These are phyloP conservation scores for Aspergillus clavatus DNA, from an alignment of 2,329 filamentous ascomycete genomes.

Conservation along the genomic window DNA sequence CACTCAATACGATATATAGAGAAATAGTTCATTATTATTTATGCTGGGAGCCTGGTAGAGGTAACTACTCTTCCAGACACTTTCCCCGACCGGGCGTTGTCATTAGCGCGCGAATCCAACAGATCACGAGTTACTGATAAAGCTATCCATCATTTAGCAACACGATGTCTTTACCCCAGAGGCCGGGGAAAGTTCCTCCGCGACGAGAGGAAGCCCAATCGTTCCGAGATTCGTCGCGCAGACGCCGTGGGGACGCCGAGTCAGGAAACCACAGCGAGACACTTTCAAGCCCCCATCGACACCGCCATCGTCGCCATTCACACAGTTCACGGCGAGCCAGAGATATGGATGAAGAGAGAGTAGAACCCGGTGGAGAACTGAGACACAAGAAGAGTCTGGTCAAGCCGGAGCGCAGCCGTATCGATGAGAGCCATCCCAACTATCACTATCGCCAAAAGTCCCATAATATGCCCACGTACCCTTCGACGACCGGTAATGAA, in stretches of 20 bases:
- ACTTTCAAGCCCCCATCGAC: constrained; percentile 33
- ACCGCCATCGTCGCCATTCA: constrained; percentile 38
- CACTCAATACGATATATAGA: neutral
- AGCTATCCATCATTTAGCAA: constrained; percentile 7
- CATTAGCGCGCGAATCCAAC: neutral
- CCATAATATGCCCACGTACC: constrained; percentile 82
- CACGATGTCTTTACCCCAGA: constrained; percentile 50
- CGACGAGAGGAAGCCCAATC: constrained; percentile 55
- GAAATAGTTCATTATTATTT: neutral
- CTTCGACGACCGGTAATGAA: constrained; percentile 89
- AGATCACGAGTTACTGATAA: neutral
- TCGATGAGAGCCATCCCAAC: constrained; percentile 83
- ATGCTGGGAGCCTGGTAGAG: neutral
- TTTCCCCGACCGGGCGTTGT: neutral
- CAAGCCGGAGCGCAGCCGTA: constrained; percentile 78
- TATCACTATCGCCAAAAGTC: constrained; percentile 96
- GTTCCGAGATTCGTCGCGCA: constrained; percentile 64
- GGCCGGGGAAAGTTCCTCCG: constrained; percentile 60
- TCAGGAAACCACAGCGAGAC: constrained; percentile 47
- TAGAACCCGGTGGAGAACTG: constrained; percentile 48
- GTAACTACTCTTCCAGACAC: neutral
- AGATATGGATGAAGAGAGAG: constrained; percentile 49
- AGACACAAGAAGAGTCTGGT: constrained; percentile 81
- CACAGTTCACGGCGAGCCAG: constrained; percentile 44
- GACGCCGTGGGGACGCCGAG: constrained; percentile 69